These are phyloP conservation scores for Xylaria bambusicola DNA, from an alignment of 495 filamentous ascomycete species.

Conservation along the genomic window DNA sequence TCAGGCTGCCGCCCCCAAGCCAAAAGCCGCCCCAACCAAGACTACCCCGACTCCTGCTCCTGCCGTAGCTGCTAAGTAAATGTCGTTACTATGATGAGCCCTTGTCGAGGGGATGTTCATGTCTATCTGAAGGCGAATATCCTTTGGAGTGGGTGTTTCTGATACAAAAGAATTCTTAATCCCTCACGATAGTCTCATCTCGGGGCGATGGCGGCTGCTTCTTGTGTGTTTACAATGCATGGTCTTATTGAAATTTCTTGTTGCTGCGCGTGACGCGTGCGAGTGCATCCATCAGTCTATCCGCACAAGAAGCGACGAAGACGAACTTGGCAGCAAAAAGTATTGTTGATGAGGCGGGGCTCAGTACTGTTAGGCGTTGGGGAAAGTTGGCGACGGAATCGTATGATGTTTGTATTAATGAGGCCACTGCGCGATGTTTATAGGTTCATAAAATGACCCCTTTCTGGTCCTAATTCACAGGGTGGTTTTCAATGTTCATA, in stretches of 20 bases:
- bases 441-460: not conserved
- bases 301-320: not conserved
- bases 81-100: not conserved
- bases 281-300: not conserved
- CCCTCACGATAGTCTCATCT: not conserved
- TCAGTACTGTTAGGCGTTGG: constrained; percentile 18
- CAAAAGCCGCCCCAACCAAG: no score
- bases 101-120: not conserved
- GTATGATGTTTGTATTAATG: constrained; percentile 12
- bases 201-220: constrained; percentile 4
- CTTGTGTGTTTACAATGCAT: constrained; percentile 3
- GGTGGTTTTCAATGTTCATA: no score
- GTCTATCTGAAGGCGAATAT: not conserved
- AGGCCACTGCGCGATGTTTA: constrained; percentile 8
- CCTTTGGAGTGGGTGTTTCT: not conserved
- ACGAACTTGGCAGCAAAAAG: not conserved
- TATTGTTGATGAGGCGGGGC: not conserved
- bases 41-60: not conserved
- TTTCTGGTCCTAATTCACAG: no score
- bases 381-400: constrained; percentile 8
- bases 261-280: not conserved
- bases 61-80: constrained; percentile 2
- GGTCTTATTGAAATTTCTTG: constrained; percentile 1
- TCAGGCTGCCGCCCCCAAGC: constrained; percentile 43
- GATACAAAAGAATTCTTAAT: not conserved